Percentiles rank a stretch among this genome's conserved stretches.
These are phyloP conservation scores for Termitomyces sp. DNA, from an alignment of 768 basidiomycete genomes.

Conservation along the genomic window DNA sequence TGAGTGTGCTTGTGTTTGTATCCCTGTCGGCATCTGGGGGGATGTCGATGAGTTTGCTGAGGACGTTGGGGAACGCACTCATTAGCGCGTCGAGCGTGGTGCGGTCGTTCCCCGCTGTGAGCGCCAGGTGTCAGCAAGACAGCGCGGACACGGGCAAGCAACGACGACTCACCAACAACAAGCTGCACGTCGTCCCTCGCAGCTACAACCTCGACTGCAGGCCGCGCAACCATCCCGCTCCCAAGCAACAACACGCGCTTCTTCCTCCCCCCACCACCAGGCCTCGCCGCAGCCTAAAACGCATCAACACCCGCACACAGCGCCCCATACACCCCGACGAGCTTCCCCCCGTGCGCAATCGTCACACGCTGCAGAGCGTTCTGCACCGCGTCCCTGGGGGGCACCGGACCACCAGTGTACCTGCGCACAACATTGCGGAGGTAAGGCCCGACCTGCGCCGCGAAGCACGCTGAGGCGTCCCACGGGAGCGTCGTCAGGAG, in stretches of 20 bases:
- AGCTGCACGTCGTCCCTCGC: constrained; percentile 58
- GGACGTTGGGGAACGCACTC: constrained; percentile 41
- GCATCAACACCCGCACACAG: constrained; percentile 44
- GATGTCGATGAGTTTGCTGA: constrained; percentile 56
- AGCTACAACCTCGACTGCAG: constrained; percentile 73
- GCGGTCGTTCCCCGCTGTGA: constrained; percentile 73
- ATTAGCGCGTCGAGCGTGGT: constrained; percentile 49
- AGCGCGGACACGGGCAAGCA: too few relatives aligned
- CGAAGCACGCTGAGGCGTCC: constrained; percentile 80
- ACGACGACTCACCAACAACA: constrained; percentile 53
- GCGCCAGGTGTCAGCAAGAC: too few relatives aligned
- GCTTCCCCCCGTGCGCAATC: constrained; percentile 52
- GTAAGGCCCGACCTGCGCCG: constrained; percentile 59
- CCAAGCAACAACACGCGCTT: constrained; percentile 79
- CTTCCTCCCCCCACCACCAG: constrained; percentile 20
- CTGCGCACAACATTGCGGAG: constrained; percentile 45
- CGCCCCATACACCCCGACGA: constrained; percentile 53
- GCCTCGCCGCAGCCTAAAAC: constrained; percentile 26
- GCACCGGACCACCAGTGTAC: too few relatives aligned
- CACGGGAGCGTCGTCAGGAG: constrained; percentile 79
- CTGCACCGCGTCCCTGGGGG: constrained; percentile 16
- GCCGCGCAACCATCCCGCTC: constrained; percentile 94
- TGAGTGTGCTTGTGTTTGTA: too few relatives aligned
- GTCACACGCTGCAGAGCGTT: constrained; percentile 64
- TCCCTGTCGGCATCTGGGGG: constrained; percentile 37